phyloP scores from a whole-genome alignment of 2,329 filamentous ascomycete genomes.

The Onygena corvina region DNA sequence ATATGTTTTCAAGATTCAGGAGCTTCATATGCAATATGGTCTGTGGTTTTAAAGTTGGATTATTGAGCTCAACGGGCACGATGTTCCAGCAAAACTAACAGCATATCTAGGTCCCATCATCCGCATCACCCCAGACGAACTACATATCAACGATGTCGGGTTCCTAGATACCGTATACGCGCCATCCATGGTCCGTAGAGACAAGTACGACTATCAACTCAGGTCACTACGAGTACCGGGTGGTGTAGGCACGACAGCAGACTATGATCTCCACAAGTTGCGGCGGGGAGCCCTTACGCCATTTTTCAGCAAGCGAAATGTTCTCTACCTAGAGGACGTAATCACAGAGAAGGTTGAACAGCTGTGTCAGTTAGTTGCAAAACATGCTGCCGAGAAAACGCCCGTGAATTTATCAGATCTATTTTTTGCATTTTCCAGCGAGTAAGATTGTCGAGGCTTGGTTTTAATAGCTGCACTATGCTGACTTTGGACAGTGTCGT shows the following conservation, averaged over 20 bases:
- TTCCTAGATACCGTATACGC: constrained; percentile 7
- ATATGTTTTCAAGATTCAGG: constrained; percentile 19
- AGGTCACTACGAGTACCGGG: constrained; percentile 19
- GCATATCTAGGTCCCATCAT: constrained; percentile 16
- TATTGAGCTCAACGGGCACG: neutral
- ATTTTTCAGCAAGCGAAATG: constrained; percentile 20
- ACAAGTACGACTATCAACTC: constrained; percentile 14
- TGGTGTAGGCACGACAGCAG: constrained; percentile 21
- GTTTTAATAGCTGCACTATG: too few relatives aligned
- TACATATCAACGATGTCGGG: constrained; percentile 16
- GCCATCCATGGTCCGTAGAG: neutral
- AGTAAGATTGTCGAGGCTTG: too few relatives aligned
- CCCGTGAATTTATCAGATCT: constrained; percentile 14
- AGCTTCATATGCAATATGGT: constrained; percentile 23
- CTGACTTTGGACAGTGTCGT: too few relatives aligned
- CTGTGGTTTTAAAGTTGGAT: neutral
- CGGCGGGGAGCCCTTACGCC: constrained; percentile 23
- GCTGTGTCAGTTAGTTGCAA: neutral
- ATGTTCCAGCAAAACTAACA: neutral
- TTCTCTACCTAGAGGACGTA: neutral
- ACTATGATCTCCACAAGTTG: constrained; percentile 21
- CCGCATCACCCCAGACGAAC: constrained; percentile 18
- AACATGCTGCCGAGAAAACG: constrained; percentile 11
- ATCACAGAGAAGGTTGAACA: neutral
- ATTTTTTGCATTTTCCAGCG: too few relatives aligned